Conservation (phyloP, 1,284 basidiomycete genomes). For the Leccinum pachyderme region DNA sequence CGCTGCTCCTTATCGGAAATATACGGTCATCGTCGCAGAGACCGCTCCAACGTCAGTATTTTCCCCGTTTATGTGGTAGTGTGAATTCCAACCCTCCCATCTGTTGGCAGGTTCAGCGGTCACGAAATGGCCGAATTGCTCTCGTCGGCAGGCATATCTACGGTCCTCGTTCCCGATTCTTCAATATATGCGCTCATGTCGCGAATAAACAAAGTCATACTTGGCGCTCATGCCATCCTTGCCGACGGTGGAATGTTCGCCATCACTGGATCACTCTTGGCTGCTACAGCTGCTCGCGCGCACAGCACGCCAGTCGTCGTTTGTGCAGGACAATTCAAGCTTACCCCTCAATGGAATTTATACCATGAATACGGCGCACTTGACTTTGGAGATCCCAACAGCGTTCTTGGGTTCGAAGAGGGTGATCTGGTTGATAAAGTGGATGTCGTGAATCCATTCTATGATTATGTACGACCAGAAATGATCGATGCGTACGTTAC, state of each 20-base stretch:
- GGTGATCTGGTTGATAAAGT: slow-evolving; percentile 78
- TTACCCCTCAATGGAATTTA: slow-evolving; percentile 92
- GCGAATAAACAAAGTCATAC: slow-evolving; percentile 93
- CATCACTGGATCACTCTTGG: slow-evolving; percentile 80
- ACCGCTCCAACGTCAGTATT: slow-evolving; percentile 81
- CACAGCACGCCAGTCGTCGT: slow-evolving; percentile 95
- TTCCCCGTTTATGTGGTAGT: background rate
- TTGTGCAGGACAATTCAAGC: slow-evolving; percentile 93
- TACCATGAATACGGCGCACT: slow-evolving; percentile 85
- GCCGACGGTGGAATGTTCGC: slow-evolving; percentile 96
- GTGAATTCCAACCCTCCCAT: slow-evolving; percentile 2
- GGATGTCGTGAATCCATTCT: slow-evolving; percentile 89
- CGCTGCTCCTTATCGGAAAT: slow-evolving; percentile 88
- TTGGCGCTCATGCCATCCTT: slow-evolving; percentile 91
- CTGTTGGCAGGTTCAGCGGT: slow-evolving; percentile 67
- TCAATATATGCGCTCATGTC: slow-evolving; percentile 96
- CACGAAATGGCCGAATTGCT: slow-evolving; percentile 82
- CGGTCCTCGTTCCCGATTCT: slow-evolving; percentile 93
- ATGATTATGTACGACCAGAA: slow-evolving; percentile 92
- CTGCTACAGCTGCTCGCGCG: slow-evolving; percentile 85
- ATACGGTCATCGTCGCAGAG: slow-evolving; percentile 95
- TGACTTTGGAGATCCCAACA: slow-evolving; percentile 85
- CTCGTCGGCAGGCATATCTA: slow-evolving; percentile 81
- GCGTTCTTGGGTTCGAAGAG: slow-evolving; percentile 80
- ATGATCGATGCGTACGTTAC: slow-evolving; percentile 94